Conservation (phyloP, 78 protist species). For the Dictyostelium citrinum region DNA sequence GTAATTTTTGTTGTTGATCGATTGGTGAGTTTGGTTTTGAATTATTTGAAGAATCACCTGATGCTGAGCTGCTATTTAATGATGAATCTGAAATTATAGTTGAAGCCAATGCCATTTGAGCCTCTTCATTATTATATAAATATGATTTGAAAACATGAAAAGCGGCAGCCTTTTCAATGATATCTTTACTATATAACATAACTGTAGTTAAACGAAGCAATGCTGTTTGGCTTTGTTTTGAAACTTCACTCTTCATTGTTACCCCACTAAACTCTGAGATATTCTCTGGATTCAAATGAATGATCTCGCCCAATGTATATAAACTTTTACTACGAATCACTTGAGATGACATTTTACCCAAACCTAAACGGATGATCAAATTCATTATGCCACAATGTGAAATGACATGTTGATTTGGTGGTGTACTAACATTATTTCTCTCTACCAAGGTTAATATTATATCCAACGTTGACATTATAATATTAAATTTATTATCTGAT, state of each 20-base stretch:
- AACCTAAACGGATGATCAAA: conserved; percentile 50
- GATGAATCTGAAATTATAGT: conserved; percentile 25
- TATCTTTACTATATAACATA: conserved; percentile 35
- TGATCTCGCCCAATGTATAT: conserved; percentile 67
- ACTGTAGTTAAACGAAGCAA: conserved; percentile 24
- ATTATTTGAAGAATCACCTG: neutral
- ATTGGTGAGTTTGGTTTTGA: neutral
- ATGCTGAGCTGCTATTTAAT: too few species aligned
- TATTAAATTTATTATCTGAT: conserved; percentile 59
- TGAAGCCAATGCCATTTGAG: conserved; percentile 75
- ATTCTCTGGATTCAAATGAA: conserved; percentile 43
- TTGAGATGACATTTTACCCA: conserved; percentile 67
- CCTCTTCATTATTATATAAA: conserved; percentile 67
- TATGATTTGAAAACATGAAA: conserved; percentile 68
- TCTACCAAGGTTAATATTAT: conserved; percentile 51
- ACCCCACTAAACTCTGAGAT: conserved; percentile 43
- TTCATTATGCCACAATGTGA: conserved; percentile 45
- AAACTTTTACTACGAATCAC: conserved; percentile 48
- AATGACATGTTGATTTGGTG: conserved; percentile 45
- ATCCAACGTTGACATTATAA: conserved; percentile 65
- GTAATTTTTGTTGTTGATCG: conserved; percentile 1
- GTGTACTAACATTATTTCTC: conserved; percentile 58
- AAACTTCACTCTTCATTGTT: conserved; percentile 36
- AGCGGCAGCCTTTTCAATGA: conserved; percentile 41
- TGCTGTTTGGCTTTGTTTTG: conserved; percentile 50